These are phyloP conservation scores for Nematocida ironsii DNA, from an alignment of 371 early-diverging fungal species.

Conservation along the genomic window DNA sequence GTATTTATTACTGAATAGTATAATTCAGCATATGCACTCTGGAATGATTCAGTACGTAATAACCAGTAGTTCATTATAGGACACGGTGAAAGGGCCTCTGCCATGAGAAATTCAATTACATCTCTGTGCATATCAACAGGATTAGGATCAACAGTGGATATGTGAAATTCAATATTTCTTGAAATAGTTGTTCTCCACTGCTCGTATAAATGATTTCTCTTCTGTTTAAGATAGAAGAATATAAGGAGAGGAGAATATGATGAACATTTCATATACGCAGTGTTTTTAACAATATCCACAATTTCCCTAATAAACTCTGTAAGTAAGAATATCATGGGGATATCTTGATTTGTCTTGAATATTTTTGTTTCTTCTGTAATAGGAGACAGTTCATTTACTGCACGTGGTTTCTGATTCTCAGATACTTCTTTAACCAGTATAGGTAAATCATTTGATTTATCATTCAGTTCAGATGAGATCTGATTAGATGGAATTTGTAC, in stretches of 20 bases:
- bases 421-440: not conserved
- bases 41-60: not conserved
- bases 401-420: not conserved
- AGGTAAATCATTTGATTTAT: not conserved
- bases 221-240: constrained; percentile 8
- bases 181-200: not conserved
- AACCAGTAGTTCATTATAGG: not conserved
- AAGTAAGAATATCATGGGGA: not conserved
- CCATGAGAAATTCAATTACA: constrained; percentile 7
- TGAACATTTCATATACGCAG: not conserved
- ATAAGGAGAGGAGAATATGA: not conserved
- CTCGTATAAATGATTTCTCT: not conserved
- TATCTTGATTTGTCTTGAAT: not conserved
- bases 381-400: not conserved
- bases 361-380: not conserved
- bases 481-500: not conserved
- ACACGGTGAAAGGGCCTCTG: not conserved
- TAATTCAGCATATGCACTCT: not conserved
- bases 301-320: not conserved
- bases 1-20: not conserved
- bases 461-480: not conserved
- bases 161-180: not conserved
- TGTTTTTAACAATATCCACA: not conserved
- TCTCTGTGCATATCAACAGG: not conserved
- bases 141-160: not conserved